Conservation (phyloP, 768 basidiomycete species). For the Agrocybe praecox region DNA sequence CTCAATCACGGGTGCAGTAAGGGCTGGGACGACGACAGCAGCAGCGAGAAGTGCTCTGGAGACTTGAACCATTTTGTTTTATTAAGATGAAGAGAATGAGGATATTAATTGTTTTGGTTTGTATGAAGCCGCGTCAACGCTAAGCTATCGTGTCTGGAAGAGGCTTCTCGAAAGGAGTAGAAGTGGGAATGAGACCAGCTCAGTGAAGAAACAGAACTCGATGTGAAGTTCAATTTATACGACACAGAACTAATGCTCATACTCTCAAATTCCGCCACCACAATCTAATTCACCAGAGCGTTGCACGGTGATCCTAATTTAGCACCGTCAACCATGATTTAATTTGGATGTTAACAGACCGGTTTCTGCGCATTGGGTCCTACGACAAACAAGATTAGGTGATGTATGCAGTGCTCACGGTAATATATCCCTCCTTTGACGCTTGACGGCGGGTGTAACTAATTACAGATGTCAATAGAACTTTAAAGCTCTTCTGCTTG, state of each 20-base stretch:
- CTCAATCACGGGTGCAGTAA: constrained; percentile 5
- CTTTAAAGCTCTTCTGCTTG: too few relatives aligned
- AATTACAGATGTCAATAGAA: too few relatives aligned
- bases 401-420: too few relatives aligned
- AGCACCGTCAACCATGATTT: too few relatives aligned
- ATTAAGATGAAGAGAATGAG: neutral
- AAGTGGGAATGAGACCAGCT: constrained; percentile 14
- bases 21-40: constrained; percentile 3
- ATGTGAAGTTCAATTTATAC: neutral
- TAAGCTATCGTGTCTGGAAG: constrained; percentile 3
- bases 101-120: neutral
- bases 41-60: constrained; percentile 7
- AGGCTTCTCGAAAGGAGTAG: neutral
- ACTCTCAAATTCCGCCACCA: neutral
- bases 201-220: neutral
- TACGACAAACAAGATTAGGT: too few relatives aligned
- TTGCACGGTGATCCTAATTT: too few relatives aligned
- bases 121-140: constrained; percentile 11
- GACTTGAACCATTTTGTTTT: constrained; percentile 10
- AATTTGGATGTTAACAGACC: too few relatives aligned
- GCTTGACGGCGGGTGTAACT: too few relatives aligned
- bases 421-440: too few relatives aligned
- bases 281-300: too few relatives aligned
- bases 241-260: neutral
- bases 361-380: too few relatives aligned